These are phyloP conservation scores for Aspergillus luchuensis DNA, from an alignment of 2,329 filamentous ascomycete species.

Conservation along the genomic window DNA sequence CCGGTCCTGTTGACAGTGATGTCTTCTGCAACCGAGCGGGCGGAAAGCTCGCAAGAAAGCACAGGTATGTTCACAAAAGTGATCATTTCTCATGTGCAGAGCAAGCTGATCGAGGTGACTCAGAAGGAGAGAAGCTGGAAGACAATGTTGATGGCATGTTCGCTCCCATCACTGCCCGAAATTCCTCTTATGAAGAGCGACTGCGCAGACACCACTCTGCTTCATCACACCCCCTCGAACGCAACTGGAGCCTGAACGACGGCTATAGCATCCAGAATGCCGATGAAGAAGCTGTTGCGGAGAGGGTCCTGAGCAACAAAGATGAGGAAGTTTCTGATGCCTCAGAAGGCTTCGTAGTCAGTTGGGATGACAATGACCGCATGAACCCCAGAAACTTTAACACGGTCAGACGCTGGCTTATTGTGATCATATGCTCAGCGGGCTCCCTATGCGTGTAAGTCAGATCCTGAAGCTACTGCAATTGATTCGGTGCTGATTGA, in stretches of 20 bases:
- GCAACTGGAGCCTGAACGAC: conserved; percentile 41
- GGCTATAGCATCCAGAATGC: conserved; percentile 32
- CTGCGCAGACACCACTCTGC: conserved; percentile 26
- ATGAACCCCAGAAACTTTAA: conserved; percentile 71
- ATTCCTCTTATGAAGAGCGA: conserved; percentile 18
- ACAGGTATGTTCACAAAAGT: conserved; percentile 8
- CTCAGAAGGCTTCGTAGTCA: conserved; percentile 62
- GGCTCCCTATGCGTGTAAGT: conserved; percentile 78
- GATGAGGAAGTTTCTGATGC: conserved; percentile 25
- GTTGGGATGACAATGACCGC: conserved; percentile 75
- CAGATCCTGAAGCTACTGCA: neutral
- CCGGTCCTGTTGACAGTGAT: too few species aligned
- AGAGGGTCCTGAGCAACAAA: conserved; percentile 12
- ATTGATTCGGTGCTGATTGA: conserved; percentile 5
- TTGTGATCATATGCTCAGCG: conserved; percentile 71
- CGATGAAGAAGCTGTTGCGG: conserved; percentile 27
- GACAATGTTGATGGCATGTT: conserved; percentile 19
- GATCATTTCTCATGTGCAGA: conserved; percentile 13
- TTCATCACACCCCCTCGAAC: conserved; percentile 33
- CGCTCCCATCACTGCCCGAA: conserved; percentile 26
- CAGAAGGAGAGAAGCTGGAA: conserved; percentile 13
- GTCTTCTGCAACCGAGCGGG: conserved; percentile 5
- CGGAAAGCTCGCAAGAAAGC: conserved; percentile 3
- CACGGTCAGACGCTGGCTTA: conserved; percentile 71
- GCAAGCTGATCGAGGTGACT: conserved; percentile 9